Percentiles rank a stretch among this genome's conserved stretches.
Conservation (phyloP, 495 filamentous ascomycete species). For the Lasiosphaeria ovina region DNA sequence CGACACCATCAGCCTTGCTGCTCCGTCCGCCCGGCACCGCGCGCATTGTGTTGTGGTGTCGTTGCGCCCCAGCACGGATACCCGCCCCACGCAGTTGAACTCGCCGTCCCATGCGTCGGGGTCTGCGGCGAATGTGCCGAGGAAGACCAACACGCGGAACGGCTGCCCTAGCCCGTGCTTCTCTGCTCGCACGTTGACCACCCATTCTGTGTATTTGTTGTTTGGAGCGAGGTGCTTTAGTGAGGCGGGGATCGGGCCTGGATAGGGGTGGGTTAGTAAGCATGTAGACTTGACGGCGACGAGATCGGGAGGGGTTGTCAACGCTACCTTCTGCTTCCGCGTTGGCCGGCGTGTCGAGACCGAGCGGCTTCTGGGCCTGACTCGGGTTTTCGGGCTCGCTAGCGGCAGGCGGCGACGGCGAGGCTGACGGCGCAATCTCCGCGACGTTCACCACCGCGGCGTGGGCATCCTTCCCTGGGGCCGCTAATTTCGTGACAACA, state of each 20-base stretch:
- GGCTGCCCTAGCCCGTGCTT: conserved; percentile 42
- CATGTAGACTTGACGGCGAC: background rate
- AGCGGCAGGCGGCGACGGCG: too few species aligned
- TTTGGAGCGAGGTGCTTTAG: conserved; percentile 30
- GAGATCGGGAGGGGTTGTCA: background rate
- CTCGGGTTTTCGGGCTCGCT: too few species aligned
- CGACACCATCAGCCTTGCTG: conserved; percentile 31
- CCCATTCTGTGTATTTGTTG: conserved; percentile 43
- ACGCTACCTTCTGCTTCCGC: background rate
- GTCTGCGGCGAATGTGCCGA: conserved; percentile 32
- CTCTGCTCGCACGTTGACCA: conserved; percentile 39
- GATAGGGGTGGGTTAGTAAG: background rate
- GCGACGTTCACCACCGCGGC: too few species aligned
- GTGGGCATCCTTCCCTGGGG: too few species aligned
- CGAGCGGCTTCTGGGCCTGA: too few species aligned
- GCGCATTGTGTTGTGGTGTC: conserved; percentile 30
- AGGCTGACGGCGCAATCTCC: too few species aligned
- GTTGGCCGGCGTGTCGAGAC: too few species aligned
- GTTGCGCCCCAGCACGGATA: conserved; percentile 36
- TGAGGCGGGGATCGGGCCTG: conserved; percentile 20
- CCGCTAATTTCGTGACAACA: background rate
- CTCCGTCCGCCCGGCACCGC: conserved; percentile 34
- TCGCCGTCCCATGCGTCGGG: conserved; percentile 32
- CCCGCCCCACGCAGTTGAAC: conserved; percentile 39
- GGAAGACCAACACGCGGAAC: conserved; percentile 43